phyloP scores from a whole-genome alignment of 352 stramenopile genomes.

The Phytopythium ostracodes region DNA sequence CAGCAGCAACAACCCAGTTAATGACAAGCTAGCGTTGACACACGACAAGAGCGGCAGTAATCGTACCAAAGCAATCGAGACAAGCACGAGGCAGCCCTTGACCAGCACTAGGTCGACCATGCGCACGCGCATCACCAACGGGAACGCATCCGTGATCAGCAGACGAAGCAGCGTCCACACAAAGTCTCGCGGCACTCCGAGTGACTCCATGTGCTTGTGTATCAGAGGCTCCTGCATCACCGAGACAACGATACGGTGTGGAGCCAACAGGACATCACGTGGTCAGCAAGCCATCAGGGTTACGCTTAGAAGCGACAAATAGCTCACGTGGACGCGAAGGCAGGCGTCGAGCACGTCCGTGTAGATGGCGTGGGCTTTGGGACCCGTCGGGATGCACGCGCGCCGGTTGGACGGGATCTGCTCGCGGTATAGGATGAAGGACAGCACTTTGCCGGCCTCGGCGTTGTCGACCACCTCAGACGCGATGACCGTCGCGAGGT shows the following conservation, averaged over 20 bases:
- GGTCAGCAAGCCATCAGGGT: no score
- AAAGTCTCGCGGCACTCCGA: constrained; percentile 25
- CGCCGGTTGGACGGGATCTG: constrained; percentile 38
- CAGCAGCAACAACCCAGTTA: no score
- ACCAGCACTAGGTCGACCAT: constrained; percentile 45
- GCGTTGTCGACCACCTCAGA: constrained; percentile 31
- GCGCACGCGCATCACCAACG: constrained; percentile 35
- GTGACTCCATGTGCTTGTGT: constrained; percentile 34
- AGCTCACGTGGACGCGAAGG: constrained; percentile 24
- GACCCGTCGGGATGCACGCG: constrained; percentile 33
- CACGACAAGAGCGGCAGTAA: not conserved
- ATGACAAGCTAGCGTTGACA: no score
- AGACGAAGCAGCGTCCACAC: constrained; percentile 37
- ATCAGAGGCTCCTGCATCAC: constrained; percentile 18
- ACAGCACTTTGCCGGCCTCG: constrained; percentile 37
- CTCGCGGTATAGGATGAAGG: constrained; percentile 50
- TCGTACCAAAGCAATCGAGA: constrained; percentile 34
- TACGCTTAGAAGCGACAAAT: no score
- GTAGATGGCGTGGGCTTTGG: constrained; percentile 31
- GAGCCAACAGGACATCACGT: no score
- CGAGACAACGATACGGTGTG: no score
- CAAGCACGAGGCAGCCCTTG: constrained; percentile 36
- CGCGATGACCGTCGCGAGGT: constrained; percentile 26
- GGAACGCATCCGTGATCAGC: constrained; percentile 26
- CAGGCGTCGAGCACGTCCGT: constrained; percentile 38